Evolutionary conservation across 1,284 basidiomycete species (phyloP).

Genomic region (Neotropicomus parvogracilis): DNA sequence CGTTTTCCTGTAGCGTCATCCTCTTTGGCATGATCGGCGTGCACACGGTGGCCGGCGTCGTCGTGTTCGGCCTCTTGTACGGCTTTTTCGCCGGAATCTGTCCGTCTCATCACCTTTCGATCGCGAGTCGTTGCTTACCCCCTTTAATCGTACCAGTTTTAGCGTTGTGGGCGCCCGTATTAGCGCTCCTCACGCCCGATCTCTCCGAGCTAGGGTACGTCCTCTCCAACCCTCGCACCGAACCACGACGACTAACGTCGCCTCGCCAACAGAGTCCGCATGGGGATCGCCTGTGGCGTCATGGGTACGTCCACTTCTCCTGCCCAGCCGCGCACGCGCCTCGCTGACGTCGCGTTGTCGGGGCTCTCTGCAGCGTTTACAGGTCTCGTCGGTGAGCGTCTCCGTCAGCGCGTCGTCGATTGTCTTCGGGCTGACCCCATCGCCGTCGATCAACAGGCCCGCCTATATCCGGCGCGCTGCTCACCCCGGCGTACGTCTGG

Average conservation of each 20-base stretch:
- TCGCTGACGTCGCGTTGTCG: background rate
- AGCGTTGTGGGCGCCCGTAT: slow-evolving; percentile 25
- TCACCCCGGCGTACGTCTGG: slow-evolving; percentile 29
- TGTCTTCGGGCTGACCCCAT: too few relatives aligned
- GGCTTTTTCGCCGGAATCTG: slow-evolving; percentile 42
- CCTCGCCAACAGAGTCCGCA: slow-evolving; percentile 23
- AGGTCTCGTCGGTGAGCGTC: slow-evolving; percentile 26
- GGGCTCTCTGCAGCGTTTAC: slow-evolving; percentile 20
- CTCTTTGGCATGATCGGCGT: slow-evolving; percentile 33
- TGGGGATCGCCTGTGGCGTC: slow-evolving; percentile 27
- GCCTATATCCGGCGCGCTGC: slow-evolving; percentile 31
- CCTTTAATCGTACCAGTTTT: slow-evolving; percentile 10
- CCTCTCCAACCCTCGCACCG: background rate
- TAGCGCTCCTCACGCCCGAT: slow-evolving; percentile 27
- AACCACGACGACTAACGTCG: background rate
- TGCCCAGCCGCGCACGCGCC: too few relatives aligned
- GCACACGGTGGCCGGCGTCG: slow-evolving; percentile 23
- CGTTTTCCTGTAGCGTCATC: slow-evolving; percentile 31
- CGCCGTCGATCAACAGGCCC: too few relatives aligned
- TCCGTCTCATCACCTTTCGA: slow-evolving; percentile 17
- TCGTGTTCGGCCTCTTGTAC: slow-evolving; percentile 33
- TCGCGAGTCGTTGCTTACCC: slow-evolving; percentile 2
- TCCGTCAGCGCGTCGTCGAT: too few relatives aligned
- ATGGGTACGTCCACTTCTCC: slow-evolving; percentile 25
- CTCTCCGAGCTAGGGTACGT: slow-evolving; percentile 31